Evolutionary conservation across 2,329 filamentous ascomycete genomes (phyloP), one percentile per base, ranked within the genome.

Genomic region (Claviceps paspali): DNA sequence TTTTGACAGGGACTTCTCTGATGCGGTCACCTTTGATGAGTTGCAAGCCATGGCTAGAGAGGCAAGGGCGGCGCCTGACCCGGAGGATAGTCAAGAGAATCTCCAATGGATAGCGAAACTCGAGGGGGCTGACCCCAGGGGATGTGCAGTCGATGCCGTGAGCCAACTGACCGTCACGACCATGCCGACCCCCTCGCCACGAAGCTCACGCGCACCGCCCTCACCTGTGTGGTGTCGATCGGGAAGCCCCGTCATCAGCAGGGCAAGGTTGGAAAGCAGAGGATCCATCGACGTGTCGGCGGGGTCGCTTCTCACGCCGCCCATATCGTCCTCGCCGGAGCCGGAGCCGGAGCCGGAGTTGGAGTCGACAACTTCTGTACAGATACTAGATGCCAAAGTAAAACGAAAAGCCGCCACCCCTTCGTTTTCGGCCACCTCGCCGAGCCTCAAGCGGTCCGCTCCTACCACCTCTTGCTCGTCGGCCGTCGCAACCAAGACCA

Each of bases 11-110:
- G 71, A 71, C 2, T 82, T 73, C 51, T 62, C 67, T 17, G 82
- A 92, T 40, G 68, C 76, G 1, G 61, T 83, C 14, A 73, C 76
- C 0, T 83, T 87, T 44, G 56, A 68, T 1, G 76, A 85, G 37
- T 61, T 94, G 3, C 80, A 87, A 46, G 52, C 65, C 5, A 64
- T 82, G 50, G 84, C 82, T 0, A 54, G 63, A 22, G 60, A 70
- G 22, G 73, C 78, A 14, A 66, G 61, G 14, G 64, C 62, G 24
- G 52, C 61, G 2, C 62, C 68, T 0, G 54, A 55, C 1, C 55
- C 68, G 11, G 68, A 73, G 6, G 65, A 79, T 39, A 71, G 64
- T 19, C 67, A 79, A 40, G 75, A 82, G 46, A 68, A 75, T 40
- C 56, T 67, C 1, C 52, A 63, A 8, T 83, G 79, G 77, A 65